Percentiles rank a stretch among this genome's conserved stretches.
Evolutionary conservation across 306 rosid species (phyloP).

Genomic region (Vigna reflexopilosa): DNA sequence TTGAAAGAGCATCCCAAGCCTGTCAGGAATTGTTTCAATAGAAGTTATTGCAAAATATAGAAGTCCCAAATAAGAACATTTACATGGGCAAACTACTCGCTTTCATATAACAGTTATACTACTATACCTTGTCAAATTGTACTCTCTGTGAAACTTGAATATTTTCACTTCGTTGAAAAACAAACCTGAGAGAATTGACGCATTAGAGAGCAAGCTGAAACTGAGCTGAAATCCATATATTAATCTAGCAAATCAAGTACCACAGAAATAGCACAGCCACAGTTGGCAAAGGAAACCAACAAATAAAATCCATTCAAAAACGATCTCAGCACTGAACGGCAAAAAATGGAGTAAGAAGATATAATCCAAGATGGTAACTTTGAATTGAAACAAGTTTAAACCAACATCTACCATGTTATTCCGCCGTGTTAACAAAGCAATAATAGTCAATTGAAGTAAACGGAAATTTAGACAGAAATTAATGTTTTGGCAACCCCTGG

Average conservation of each 20-base stretch:
- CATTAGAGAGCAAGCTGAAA: constrained; percentile 21
- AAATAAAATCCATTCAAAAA: constrained; percentile 13
- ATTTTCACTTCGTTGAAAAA: constrained; percentile 52
- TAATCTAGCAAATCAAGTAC: constrained; percentile 25
- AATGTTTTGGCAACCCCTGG: neutral
- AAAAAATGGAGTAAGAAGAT: constrained; percentile 7
- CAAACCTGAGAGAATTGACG: constrained; percentile 57
- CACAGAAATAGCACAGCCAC: constrained; percentile 19
- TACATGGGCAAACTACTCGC: constrained; percentile 17
- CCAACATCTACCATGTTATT: constrained; percentile 2
- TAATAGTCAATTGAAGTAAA: neutral
- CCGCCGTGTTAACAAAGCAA: neutral
- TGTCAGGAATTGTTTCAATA: constrained; percentile 49
- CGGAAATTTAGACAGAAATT: constrained; percentile 35
- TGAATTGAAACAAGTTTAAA: neutral
- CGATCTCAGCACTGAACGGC: neutral
- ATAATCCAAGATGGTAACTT: constrained; percentile 15
- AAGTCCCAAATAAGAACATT: constrained; percentile 16
- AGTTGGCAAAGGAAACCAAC: constrained; percentile 29
- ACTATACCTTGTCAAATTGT: constrained; percentile 76
- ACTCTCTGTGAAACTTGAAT: constrained; percentile 58
- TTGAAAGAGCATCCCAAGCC: constrained; percentile 84
- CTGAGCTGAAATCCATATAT: neutral
- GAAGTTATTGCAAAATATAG: constrained; percentile 30
- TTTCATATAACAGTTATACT: constrained; percentile 38